Percentiles rank a stretch among this genome's conserved stretches.
phyloP scores from a whole-genome alignment of 495 filamentous ascomycete genomes.

The Thermothielavioides terrestris region DNA sequence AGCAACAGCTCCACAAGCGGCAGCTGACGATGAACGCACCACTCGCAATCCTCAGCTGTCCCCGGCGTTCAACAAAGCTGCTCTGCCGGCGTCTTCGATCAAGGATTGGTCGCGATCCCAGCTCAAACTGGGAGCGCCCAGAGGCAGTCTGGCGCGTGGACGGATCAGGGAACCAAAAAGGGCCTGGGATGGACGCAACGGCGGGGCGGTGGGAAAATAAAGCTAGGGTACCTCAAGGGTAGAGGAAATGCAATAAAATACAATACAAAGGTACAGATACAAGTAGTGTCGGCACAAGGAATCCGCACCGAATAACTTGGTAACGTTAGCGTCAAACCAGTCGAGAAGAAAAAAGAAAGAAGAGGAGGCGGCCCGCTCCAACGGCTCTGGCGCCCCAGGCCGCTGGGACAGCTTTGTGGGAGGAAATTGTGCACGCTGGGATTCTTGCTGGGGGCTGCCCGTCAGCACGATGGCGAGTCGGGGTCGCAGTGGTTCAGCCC shows the following conservation, averaged over 20 bases:
- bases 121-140: slow-evolving; percentile 3
- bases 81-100: neutral
- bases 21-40: neutral
- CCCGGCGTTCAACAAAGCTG: neutral
- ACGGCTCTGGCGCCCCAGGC: neutral
- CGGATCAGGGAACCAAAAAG: neutral
- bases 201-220: neutral
- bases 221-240: neutral
- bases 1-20: neutral
- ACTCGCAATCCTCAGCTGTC: slow-evolving; percentile 2
- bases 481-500: slow-evolving; percentile 6
- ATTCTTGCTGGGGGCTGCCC: neutral
- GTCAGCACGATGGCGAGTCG: slow-evolving; percentile 4
- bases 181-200: neutral
- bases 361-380: neutral
- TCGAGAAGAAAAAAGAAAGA: neutral
- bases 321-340: neutral
- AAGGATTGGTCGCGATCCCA: slow-evolving; percentile 8
- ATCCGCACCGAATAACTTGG: too few relatives aligned
- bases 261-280: neutral
- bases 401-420: slow-evolving; percentile 3
- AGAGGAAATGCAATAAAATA: neutral
- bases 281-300: too few relatives aligned
- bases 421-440: slow-evolving; percentile 6
- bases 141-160: slow-evolving; percentile 1